Conservation (phyloP, 139 green algal genomes). For the Desmodesmus armatus region DNA sequence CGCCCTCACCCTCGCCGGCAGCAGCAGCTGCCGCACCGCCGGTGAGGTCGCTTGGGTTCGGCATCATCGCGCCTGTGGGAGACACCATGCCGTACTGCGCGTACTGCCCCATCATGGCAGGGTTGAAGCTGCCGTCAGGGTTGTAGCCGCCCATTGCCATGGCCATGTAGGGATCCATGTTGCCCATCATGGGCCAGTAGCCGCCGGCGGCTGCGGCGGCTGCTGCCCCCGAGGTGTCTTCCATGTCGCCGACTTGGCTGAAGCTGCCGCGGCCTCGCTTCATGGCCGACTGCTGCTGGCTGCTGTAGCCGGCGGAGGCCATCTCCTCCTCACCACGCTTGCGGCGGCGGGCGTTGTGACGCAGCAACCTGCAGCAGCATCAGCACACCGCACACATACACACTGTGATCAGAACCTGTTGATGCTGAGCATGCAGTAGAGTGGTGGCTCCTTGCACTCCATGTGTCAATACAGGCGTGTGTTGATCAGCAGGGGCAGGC, state of each 20-base stretch:
- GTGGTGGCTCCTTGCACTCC: no score
- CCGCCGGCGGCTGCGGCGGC: not conserved
- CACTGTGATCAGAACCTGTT: no score
- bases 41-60: no score
- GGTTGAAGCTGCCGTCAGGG: not conserved
- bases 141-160: not conserved
- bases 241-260: conserved; percentile 13
- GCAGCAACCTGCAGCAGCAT: conserved; percentile 25
- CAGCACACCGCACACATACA: not conserved
- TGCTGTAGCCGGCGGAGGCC: not conserved
- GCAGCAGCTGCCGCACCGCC: conserved; percentile 4
- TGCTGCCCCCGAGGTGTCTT: not conserved
- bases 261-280: not conserved
- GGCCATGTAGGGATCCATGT: no score
- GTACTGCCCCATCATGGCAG: no score
- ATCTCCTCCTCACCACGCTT: conserved; percentile 40
- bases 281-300: not conserved
- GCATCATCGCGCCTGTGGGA: no score
- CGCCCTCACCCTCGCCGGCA: not conserved
- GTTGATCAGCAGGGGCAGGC: no score
- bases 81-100: no score
- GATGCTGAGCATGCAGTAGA: no score
- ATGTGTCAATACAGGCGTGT: no score
- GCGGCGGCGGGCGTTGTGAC: conserved; percentile 45
- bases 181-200: not conserved